A percentile compares a stretch with the other conserved stretches of the same genome.
Conservation (phyloP, 2,329 filamentous ascomycete species). For the Fusarium austroafricanum region DNA sequence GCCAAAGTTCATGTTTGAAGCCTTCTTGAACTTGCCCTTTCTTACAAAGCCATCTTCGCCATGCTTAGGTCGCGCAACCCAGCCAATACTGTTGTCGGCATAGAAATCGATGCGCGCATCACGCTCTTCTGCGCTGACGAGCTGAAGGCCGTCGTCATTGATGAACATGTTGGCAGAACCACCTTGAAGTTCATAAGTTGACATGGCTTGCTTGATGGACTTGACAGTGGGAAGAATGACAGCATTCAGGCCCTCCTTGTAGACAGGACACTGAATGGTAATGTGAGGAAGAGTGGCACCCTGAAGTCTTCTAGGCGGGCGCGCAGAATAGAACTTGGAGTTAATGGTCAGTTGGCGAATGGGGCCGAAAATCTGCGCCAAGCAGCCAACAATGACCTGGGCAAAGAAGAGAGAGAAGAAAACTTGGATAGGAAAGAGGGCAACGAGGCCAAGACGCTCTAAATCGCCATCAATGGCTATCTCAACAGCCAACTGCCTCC, state of each 20-base stretch:
- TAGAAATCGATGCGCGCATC: conserved; percentile 75
- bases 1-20: conserved; percentile 79
- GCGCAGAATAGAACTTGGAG: conserved; percentile 84
- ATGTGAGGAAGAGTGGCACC: conserved; percentile 72
- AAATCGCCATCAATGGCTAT: conserved; percentile 72
- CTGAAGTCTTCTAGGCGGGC: conserved; percentile 72
- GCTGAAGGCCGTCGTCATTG: conserved; percentile 80
- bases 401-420: conserved; percentile 87
- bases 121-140: conserved; percentile 71
- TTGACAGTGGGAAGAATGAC: conserved; percentile 83
- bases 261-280: conserved; percentile 88
- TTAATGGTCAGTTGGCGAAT: conserved; percentile 78
- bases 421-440: conserved; percentile 76
- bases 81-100: conserved; percentile 75
- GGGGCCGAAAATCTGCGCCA: conserved; percentile 81
- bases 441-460: conserved; percentile 72
- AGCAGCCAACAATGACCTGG: conserved; percentile 80
- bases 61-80: conserved; percentile 74
- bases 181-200: conserved; percentile 80
- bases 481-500: conserved; percentile 76
- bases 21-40: conserved; percentile 76
- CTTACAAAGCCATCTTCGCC: conserved; percentile 72
- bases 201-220: conserved; percentile 82
- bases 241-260: conserved; percentile 81
- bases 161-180: conserved; percentile 83